A percentile compares a stretch with the other conserved stretches of the same genome.
phyloP scores from a whole-genome alignment of 2,329 filamentous ascomycete genomes.

The Orbilia brochopaga region DNA sequence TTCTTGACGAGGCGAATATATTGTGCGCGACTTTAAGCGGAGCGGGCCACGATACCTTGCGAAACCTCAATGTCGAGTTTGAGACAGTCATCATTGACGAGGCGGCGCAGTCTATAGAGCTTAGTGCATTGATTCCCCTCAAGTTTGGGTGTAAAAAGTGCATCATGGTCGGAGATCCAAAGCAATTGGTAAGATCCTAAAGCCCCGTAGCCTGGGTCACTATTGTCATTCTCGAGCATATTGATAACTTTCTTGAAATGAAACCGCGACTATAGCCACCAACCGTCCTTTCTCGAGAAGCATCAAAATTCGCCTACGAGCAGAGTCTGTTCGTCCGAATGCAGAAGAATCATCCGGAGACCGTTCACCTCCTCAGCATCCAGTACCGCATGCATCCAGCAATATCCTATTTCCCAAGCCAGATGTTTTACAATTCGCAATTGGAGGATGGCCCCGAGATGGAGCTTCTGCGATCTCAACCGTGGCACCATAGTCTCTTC shows the following conservation, averaged over 20 bases:
- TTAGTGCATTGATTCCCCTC: slow-evolving; percentile 92
- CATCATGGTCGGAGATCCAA: slow-evolving; percentile 95
- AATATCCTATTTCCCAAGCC: slow-evolving; percentile 88
- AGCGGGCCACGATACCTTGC: slow-evolving; percentile 96
- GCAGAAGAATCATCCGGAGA: slow-evolving; percentile 86
- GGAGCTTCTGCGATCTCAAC: slow-evolving; percentile 73
- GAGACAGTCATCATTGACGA: slow-evolving; percentile 99
- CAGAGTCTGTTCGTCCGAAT: slow-evolving; percentile 98
- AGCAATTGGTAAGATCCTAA: slow-evolving; percentile 68
- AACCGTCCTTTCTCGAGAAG: slow-evolving; percentile 92
- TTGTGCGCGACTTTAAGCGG: slow-evolving; percentile 94
- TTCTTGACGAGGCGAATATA: slow-evolving; percentile 87
- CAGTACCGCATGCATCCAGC: slow-evolving; percentile 99
- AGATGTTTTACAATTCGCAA: slow-evolving; percentile 87
- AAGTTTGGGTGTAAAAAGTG: slow-evolving; percentile 98
- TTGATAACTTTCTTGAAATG: no score
- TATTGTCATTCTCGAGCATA: not conserved
- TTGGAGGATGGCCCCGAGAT: slow-evolving; percentile 86
- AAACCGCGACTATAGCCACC: slow-evolving; percentile 65
- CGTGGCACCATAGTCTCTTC: slow-evolving; percentile 82
- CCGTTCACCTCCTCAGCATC: slow-evolving; percentile 92
- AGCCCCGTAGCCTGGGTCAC: not conserved
- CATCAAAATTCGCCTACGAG: slow-evolving; percentile 90
- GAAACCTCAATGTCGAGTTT: slow-evolving; percentile 90
- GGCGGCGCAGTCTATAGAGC: slow-evolving; percentile 95